phyloP scores from a whole-genome alignment of 2,329 filamentous ascomycete genomes.

The Pseudodiploospora longispora region DNA sequence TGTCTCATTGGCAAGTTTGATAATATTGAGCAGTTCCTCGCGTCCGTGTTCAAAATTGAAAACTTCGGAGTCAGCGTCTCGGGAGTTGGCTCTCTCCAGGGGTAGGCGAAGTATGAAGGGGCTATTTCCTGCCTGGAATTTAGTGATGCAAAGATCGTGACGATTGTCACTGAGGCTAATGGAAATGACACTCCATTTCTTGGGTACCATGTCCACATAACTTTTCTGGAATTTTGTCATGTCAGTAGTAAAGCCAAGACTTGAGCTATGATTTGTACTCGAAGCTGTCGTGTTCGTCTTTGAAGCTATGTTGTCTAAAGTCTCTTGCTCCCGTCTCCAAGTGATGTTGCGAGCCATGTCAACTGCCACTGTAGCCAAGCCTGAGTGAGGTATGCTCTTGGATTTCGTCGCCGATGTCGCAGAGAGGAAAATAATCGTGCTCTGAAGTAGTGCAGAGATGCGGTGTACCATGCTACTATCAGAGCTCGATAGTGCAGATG shows the following conservation, averaged over 20 bases:
- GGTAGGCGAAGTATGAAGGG: slow-evolving; percentile 86
- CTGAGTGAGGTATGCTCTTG: slow-evolving; percentile 40
- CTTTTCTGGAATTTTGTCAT: slow-evolving; percentile 63
- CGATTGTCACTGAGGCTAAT: slow-evolving; percentile 73
- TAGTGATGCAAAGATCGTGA: slow-evolving; percentile 84
- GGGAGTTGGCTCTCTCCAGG: slow-evolving; percentile 70
- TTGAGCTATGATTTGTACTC: slow-evolving; percentile 30
- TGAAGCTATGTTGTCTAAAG: slow-evolving; percentile 33
- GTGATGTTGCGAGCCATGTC: slow-evolving; percentile 65
- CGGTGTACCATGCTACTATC: slow-evolving; percentile 54
- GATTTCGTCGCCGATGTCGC: slow-evolving; percentile 45
- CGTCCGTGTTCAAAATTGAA: slow-evolving; percentile 80
- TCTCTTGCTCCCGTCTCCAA: slow-evolving; percentile 56
- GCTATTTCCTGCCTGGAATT: slow-evolving; percentile 63
- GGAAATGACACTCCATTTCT: slow-evolving; percentile 77
- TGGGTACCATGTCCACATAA: slow-evolving; percentile 79
- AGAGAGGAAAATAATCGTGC: slow-evolving; percentile 57
- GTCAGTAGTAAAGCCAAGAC: slow-evolving; percentile 41
- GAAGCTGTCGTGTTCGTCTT: slow-evolving; percentile 7
- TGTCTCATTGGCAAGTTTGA: slow-evolving; percentile 71
- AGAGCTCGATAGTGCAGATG: slow-evolving; percentile 43
- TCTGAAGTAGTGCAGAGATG: slow-evolving; percentile 56
- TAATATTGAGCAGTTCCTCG: slow-evolving; percentile 73
- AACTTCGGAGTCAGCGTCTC: slow-evolving; percentile 67
- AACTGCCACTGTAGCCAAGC: slow-evolving; percentile 54